Conservation (phyloP, 805 yeast species). For the Metschnikowia shivogae region DNA sequence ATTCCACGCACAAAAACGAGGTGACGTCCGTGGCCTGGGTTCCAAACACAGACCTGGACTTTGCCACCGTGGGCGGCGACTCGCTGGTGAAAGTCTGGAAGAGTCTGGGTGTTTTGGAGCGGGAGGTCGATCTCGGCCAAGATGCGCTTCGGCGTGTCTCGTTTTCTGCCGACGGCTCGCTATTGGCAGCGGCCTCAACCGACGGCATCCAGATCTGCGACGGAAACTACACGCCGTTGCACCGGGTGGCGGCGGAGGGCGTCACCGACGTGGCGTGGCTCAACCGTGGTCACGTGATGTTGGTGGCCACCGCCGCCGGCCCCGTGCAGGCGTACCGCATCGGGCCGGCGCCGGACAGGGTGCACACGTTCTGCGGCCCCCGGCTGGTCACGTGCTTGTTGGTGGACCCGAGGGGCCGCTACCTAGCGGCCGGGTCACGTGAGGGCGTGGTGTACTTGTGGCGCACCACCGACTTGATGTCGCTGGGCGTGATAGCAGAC, state of each 20-base stretch:
- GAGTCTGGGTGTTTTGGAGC: slow-evolving; percentile 10
- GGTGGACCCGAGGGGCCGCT: slow-evolving; percentile 51
- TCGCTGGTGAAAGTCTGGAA: slow-evolving; percentile 35
- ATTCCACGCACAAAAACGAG: slow-evolving; percentile 35
- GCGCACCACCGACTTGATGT: slow-evolving; percentile 38
- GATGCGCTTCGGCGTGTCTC: slow-evolving; percentile 19
- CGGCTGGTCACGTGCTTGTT: slow-evolving; percentile 45
- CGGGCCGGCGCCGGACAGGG: neutral
- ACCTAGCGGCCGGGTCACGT: slow-evolving; percentile 49
- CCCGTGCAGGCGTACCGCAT: slow-evolving; percentile 24
- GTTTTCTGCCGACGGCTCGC: slow-evolving; percentile 46
- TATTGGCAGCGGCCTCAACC: slow-evolving; percentile 42
- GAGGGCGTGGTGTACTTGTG: slow-evolving; percentile 56
- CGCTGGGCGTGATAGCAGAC: slow-evolving; percentile 32
- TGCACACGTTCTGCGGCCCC: slow-evolving; percentile 37
- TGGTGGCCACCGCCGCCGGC: slow-evolving; percentile 48
- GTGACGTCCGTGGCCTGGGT: slow-evolving; percentile 47
- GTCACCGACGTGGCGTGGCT: slow-evolving; percentile 46
- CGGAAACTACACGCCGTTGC: slow-evolving; percentile 27
- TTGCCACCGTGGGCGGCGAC: slow-evolving; percentile 51
- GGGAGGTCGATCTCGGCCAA: slow-evolving; percentile 19
- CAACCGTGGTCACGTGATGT: slow-evolving; percentile 34
- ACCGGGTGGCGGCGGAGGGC: slow-evolving; percentile 5
- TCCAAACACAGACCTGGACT: slow-evolving; percentile 40
- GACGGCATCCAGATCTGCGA: slow-evolving; percentile 35